Conservation (phyloP, 331 rosid genomes). For the Arachis monticola region DNA sequence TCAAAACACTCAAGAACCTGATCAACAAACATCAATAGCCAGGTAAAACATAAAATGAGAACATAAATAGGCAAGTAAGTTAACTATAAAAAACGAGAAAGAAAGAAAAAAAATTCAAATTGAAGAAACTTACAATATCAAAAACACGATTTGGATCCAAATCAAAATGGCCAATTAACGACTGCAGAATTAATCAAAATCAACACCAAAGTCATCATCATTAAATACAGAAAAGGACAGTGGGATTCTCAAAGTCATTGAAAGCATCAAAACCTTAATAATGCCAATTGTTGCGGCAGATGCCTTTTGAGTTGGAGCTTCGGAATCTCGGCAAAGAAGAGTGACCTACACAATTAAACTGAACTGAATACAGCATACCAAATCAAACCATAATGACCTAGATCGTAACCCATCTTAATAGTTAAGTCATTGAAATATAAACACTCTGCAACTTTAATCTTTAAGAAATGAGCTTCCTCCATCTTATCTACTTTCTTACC, state of each 20-base stretch:
- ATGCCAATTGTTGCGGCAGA: constrained; percentile 86
- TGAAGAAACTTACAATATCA: constrained; percentile 77
- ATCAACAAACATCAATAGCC: constrained; percentile 38
- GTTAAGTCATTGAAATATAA: neutral
- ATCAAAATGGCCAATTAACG: constrained; percentile 97
- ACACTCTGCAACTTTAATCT: neutral
- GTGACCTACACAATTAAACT: constrained; percentile 63
- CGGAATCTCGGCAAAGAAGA: constrained; percentile 82
- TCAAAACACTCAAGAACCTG: constrained; percentile 96
- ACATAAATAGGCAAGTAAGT: neutral
- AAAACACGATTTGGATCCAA: constrained; percentile 98
- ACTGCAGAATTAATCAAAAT: constrained; percentile 67
- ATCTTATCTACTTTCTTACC: neutral
- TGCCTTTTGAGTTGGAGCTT: constrained; percentile 60
- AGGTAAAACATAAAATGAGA: constrained; percentile 22
- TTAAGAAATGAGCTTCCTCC: neutral
- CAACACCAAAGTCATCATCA: constrained; percentile 45
- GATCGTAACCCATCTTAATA: neutral
- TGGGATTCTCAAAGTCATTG: constrained; percentile 24
- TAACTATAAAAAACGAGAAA: neutral
- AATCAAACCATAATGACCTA: constrained; percentile 11
- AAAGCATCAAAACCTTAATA: constrained; percentile 73
- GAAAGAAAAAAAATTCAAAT: neutral
- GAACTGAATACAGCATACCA: constrained; percentile 38
- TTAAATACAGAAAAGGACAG: constrained; percentile 21